Evolutionary conservation across 768 basidiomycete genomes (phyloP).

Genomic region (Lactarius pseudohatsudake): DNA sequence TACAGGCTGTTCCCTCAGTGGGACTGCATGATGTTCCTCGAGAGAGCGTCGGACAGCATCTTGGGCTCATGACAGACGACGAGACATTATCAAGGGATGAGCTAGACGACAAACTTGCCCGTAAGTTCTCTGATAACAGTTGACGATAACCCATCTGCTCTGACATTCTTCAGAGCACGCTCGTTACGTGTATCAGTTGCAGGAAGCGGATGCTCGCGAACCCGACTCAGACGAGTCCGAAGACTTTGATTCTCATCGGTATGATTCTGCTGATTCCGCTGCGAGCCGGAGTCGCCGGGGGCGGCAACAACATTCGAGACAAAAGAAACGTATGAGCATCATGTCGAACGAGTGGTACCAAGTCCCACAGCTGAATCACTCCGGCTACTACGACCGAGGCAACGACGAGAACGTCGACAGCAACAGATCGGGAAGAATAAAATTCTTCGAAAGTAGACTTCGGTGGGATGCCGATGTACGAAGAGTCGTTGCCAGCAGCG

Average conservation of each 20-base stretch:
- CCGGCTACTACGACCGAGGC: constrained; percentile 43
- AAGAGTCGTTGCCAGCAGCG: constrained; percentile 21
- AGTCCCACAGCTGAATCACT: constrained; percentile 45
- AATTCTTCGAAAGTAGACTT: constrained; percentile 28
- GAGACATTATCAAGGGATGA: constrained; percentile 50
- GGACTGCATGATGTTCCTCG: constrained; percentile 81
- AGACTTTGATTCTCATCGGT: constrained; percentile 31
- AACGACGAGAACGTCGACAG: constrained; percentile 34
- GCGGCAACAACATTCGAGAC: constrained; percentile 34
- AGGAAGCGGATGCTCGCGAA: constrained; percentile 32
- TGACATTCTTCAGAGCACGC: constrained; percentile 52
- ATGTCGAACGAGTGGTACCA: constrained; percentile 60
- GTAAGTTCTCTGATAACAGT: constrained; percentile 44
- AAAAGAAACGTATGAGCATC: constrained; percentile 65
- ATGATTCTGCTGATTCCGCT: constrained; percentile 45
- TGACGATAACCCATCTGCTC: not conserved
- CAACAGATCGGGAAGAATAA: constrained; percentile 9
- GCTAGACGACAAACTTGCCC: constrained; percentile 67
- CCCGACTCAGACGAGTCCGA: constrained; percentile 35
- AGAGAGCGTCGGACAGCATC: constrained; percentile 62
- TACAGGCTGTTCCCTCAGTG: constrained; percentile 80
- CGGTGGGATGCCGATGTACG: constrained; percentile 29
- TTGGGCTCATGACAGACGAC: constrained; percentile 54
- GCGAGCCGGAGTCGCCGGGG: constrained; percentile 32
- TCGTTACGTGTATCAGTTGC: constrained; percentile 51